These are phyloP conservation scores for Taphrina populina DNA, from an alignment of 1,139 yeast species.

Conservation along the genomic window DNA sequence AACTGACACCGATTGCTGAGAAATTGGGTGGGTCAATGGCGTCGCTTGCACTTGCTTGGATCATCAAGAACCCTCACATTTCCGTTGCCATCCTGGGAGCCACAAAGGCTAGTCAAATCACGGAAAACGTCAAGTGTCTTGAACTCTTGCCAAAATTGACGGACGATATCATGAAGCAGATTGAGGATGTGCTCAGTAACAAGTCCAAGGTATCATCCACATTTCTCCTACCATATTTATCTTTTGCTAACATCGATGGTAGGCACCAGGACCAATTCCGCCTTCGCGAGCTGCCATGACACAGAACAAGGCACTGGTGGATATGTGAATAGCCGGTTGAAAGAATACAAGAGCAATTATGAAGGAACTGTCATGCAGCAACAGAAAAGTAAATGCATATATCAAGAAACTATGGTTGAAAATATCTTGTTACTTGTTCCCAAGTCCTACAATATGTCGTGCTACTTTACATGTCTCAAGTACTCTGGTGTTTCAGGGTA, in stretches of 20 bases:
- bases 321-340: too few relatives aligned
- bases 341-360: too few relatives aligned
- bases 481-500: slow-evolving; percentile 27
- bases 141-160: slow-evolving; percentile 44
- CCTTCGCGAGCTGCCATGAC: slow-evolving; percentile 30
- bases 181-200: slow-evolving; percentile 44
- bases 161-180: slow-evolving; percentile 42
- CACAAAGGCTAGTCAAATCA: slow-evolving; percentile 44
- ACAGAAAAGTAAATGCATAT: too few relatives aligned
- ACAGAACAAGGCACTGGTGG: slow-evolving; percentile 19
- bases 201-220: slow-evolving; percentile 40
- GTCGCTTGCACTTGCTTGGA: slow-evolving; percentile 45
- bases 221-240: not conserved
- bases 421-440: too few relatives aligned
- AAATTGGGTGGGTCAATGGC: slow-evolving; percentile 43
- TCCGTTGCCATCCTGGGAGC: slow-evolving; percentile 47
- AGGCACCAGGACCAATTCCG: slow-evolving; percentile 18
- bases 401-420: too few relatives aligned
- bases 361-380: too few relatives aligned
- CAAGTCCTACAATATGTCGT: too few relatives aligned
- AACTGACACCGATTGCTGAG: slow-evolving; percentile 42
- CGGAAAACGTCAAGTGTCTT: slow-evolving; percentile 44
- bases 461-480: too few relatives aligned
- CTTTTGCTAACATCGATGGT: not conserved
- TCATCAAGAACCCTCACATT: slow-evolving; percentile 44